Conservation (phyloP, 2,329 filamentous ascomycete genomes). For the Botrytis pseudocinerea region DNA sequence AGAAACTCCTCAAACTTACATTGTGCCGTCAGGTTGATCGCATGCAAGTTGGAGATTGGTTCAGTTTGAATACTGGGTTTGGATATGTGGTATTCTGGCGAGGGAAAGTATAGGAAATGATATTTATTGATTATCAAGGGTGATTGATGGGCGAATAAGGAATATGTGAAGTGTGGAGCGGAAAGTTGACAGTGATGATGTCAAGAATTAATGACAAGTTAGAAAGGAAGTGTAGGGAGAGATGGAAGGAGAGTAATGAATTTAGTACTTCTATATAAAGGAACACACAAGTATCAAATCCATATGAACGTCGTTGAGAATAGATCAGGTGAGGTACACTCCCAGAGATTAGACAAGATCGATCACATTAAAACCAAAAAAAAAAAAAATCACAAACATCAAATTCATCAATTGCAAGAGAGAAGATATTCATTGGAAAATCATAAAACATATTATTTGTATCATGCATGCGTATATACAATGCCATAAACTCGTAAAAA, state of each 20-base stretch:
- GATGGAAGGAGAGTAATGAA: background rate
- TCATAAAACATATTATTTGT: slow-evolving; percentile 1
- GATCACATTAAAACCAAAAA: background rate
- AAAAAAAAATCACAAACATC: background rate
- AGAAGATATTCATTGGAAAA: background rate
- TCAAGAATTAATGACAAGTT: rapidly evolving
- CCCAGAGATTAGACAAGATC: background rate
- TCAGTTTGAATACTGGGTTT: background rate
- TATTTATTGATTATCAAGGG: background rate
- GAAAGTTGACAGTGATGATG: rapidly evolving
- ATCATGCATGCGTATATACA: slow-evolving; percentile 6
- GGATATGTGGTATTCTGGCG: too few species aligned
- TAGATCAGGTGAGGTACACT: background rate
- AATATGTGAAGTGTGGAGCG: too few species aligned
- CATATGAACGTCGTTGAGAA: too few species aligned
- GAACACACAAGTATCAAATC: background rate
- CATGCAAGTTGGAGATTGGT: too few species aligned
- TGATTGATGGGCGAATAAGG: too few species aligned
- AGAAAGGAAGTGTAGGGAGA: background rate
- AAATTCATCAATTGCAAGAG: background rate
- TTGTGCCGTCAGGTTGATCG: too few species aligned
- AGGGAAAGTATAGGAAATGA: too few species aligned
- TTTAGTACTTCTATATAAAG: background rate
- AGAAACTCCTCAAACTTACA: too few species aligned
- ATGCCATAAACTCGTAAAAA: background rate